Evolutionary conservation across 2,329 filamentous ascomycete genomes (phyloP).

Genomic region (Conoideocrella luteorostrata): DNA sequence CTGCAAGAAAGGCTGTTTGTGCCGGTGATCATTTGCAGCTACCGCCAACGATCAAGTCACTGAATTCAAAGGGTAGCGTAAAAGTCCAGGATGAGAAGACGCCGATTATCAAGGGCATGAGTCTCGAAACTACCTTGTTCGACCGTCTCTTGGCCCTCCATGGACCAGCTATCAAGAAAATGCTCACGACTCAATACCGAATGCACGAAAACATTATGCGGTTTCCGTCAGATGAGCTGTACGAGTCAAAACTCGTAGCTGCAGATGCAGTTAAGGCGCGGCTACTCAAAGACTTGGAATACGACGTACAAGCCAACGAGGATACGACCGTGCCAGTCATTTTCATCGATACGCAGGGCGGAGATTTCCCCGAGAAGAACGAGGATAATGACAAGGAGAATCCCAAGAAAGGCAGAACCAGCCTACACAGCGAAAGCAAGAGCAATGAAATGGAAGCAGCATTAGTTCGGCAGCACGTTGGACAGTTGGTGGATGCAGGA

Average conservation of each 20-base stretch:
- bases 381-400: conserved; percentile 60
- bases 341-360: conserved; percentile 95
- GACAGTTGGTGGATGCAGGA: conserved; percentile 68
- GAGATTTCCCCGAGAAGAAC: conserved; percentile 77
- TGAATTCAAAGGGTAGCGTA: conserved; percentile 44
- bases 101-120: conserved; percentile 43
- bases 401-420: conserved; percentile 38
- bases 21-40: conserved; percentile 93
- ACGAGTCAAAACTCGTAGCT: conserved; percentile 74
- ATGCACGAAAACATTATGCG: conserved; percentile 97
- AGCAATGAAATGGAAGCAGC: conserved; percentile 87
- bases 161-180: conserved; percentile 77
- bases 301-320: conserved; percentile 71
- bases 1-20: conserved; percentile 76
- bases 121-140: conserved; percentile 85
- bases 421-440: conserved; percentile 59
- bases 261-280: conserved; percentile 71
- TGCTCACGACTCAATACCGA: conserved; percentile 95
- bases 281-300: conserved; percentile 70
- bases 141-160: conserved; percentile 79
- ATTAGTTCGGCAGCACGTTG: conserved; percentile 72
- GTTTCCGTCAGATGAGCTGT: conserved; percentile 85
- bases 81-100: conserved; percentile 29
- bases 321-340: conserved; percentile 83
- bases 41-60: conserved; percentile 87